These are phyloP conservation scores for Lipomyces chichibuensis DNA, from an alignment of 805 yeast species.

Conservation along the genomic window DNA sequence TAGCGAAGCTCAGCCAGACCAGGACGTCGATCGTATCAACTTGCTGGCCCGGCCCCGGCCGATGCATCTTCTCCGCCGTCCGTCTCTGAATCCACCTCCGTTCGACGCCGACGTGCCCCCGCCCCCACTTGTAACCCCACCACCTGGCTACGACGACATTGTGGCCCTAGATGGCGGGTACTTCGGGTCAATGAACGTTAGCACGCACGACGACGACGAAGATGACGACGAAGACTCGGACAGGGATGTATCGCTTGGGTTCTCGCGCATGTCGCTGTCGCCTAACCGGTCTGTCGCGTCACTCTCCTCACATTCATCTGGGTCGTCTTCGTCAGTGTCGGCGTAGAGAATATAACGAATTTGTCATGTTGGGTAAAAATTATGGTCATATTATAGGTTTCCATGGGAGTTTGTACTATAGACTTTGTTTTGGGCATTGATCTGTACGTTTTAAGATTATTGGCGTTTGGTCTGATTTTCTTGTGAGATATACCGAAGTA, in stretches of 20 bases:
- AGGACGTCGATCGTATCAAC: neutral
- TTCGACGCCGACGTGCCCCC: slow-evolving; percentile 53
- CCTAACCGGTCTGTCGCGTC: neutral
- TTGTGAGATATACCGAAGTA: neutral
- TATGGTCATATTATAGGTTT: neutral
- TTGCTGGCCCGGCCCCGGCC: slow-evolving; percentile 48
- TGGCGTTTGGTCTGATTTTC: neutral
- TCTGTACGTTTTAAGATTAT: neutral
- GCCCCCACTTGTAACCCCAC: slow-evolving; percentile 46
- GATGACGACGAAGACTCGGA: slow-evolving; percentile 27
- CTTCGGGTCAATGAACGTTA: slow-evolving; percentile 8
- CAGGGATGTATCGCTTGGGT: slow-evolving; percentile 24
- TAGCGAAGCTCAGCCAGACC: slow-evolving; percentile 7
- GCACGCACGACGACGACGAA: slow-evolving; percentile 9
- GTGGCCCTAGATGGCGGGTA: slow-evolving; percentile 40
- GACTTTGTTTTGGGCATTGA: neutral
- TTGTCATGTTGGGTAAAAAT: neutral
- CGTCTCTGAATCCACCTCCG: slow-evolving; percentile 66
- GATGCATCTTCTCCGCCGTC: slow-evolving; percentile 57
- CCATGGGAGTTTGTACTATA: neutral
- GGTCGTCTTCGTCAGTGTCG: neutral
- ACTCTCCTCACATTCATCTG: neutral
- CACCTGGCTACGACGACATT: slow-evolving; percentile 53
- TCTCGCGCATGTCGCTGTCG: slow-evolving; percentile 16
- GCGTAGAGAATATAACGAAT: neutral